Base-by-base conservation (phyloP, 2,329 filamentous ascomycete species). In the Curvularia spicifera region DNA sequence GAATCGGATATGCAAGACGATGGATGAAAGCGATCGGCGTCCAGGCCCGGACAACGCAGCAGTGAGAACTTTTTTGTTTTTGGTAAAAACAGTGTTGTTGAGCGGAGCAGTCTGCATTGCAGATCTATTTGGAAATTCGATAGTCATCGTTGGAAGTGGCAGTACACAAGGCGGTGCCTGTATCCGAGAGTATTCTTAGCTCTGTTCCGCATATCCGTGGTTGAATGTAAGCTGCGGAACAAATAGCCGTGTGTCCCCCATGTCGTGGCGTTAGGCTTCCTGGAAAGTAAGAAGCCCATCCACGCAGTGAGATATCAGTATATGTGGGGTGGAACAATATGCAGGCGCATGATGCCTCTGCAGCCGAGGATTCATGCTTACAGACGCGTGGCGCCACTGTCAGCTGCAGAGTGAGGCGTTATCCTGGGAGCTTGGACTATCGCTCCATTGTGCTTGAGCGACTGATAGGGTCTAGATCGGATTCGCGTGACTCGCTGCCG, bases 361-460 rank as follows among this genome's bases (percentile, higher is more conserved):
- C 51, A 44, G 54, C 39, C 56, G 46, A 53, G 51, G 26, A 51
- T 47, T 52, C 62, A 45, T 61, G 60, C 46, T 49, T 57, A 65
- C 61, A 58, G 61, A 68, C 61, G 67, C 61, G 61, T 65, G 57
- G 59, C 52, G 47, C 63, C 52, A 64, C 67, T 54, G 65, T 69
- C 59, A 67, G 65, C 64, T 61, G 57, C 59, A 55, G 45, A 50
- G 51, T 61, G 61, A 57, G 63, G 47, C 51, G 56, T 60, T 58
- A 64, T 63, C 31, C 40, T 53, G 56, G 29, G 28, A 51, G 59
- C 47, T 61, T 46, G 22, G 37, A 39, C 63, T 67, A 71, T 64
- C 69, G 68, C 63, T 77, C 73, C 45, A 77, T 59, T 5, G 74
- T 77, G 64, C 71, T 76, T 29, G 70, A 75, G 65, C 75, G 74